Conservation (phyloP, 176 grass and related monocot species). For the Leersia perrieri region DNA sequence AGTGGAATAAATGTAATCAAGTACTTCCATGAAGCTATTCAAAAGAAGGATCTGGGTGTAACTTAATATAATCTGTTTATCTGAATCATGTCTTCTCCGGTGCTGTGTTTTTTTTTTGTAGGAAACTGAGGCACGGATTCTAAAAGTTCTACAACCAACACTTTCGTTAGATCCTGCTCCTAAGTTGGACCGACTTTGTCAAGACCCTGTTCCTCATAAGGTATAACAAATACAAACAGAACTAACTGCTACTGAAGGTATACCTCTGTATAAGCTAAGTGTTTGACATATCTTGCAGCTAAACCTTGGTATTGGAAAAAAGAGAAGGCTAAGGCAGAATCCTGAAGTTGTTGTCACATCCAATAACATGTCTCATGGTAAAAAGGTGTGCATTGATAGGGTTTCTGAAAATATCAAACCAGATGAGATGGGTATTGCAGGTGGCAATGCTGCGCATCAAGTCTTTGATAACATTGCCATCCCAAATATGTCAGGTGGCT, state of each 20-base stretch:
- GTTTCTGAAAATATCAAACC: conserved; percentile 47
- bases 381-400: conserved; percentile 89
- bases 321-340: conserved; percentile 73
- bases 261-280: conserved; percentile 20
- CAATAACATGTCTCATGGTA: conserved; percentile 69
- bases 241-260: conserved; percentile 15
- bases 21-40: background rate
- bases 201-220: conserved; percentile 74
- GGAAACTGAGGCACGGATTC: conserved; percentile 90
- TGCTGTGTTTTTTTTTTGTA: conserved; percentile 41
- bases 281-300: conserved; percentile 56
- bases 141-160: conserved; percentile 81
- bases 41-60: conserved; percentile 4
- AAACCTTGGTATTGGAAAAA: conserved; percentile 82
- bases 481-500: conserved; percentile 39
- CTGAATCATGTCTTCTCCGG: conserved; percentile 8
- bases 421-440: conserved; percentile 38
- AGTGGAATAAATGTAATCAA: conserved; percentile 2
- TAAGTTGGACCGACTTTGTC: conserved; percentile 80
- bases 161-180: conserved; percentile 94
- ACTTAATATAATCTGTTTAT: conserved; percentile 12
- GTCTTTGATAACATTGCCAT: conserved; percentile 39
- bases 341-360: conserved; percentile 64
- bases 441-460: conserved; percentile 50
- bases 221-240: conserved; percentile 42